Conservation (phyloP, 768 basidiomycete genomes). For the Trametes gibbosa region DNA sequence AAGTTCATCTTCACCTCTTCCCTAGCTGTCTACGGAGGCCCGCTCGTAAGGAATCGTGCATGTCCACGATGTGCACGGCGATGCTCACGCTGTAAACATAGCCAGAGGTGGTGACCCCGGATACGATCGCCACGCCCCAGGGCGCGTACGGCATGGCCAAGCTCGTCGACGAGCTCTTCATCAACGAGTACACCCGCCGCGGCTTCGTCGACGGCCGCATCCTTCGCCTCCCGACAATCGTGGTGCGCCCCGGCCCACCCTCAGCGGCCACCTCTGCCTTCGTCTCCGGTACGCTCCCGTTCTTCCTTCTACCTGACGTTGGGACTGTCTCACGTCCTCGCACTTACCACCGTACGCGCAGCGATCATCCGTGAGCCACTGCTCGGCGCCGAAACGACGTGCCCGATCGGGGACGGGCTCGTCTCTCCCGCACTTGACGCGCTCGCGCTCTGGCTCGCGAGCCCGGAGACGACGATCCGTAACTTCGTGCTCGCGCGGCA, state of each 20-base stretch:
- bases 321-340: no score
- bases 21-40: constrained; percentile 59
- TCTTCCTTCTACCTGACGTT: not conserved
- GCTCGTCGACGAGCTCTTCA: constrained; percentile 50
- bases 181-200: constrained; percentile 59
- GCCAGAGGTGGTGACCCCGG: constrained; percentile 45
- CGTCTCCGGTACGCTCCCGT: constrained; percentile 44
- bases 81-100: constrained; percentile 6
- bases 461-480: constrained; percentile 47
- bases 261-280: constrained; percentile 55
- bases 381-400: constrained; percentile 45
- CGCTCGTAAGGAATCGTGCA: constrained; percentile 33
- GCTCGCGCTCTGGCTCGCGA: constrained; percentile 50
- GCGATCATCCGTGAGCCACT: constrained; percentile 58
- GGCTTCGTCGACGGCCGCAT: constrained; percentile 59
- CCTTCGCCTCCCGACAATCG: constrained; percentile 58
- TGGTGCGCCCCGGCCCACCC: constrained; percentile 53
- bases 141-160: constrained; percentile 59
- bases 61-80: not conserved
- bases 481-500: constrained; percentile 52
- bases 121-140: constrained; percentile 52
- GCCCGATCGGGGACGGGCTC: constrained; percentile 50
- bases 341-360: constrained; percentile 9
- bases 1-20: constrained; percentile 61
- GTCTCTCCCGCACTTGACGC: constrained; percentile 40